These are phyloP conservation scores for Pyrenochaeta sp. DNA, from an alignment of 2,329 filamentous ascomycete genomes.

Conservation along the genomic window DNA sequence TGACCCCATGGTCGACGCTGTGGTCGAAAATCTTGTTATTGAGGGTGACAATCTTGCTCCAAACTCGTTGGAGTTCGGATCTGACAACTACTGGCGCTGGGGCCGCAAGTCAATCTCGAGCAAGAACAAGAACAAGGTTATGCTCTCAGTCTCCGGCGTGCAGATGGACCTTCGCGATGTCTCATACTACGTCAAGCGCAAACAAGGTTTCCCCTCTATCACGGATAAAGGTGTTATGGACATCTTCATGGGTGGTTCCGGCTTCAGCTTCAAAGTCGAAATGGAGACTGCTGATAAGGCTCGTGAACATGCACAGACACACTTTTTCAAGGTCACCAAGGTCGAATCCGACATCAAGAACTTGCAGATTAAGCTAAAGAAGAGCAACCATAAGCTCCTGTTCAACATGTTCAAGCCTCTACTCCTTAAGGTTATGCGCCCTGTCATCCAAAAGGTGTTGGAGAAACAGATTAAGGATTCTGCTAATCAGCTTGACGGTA, in stretches of 20 bases:
- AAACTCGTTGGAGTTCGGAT: conserved; percentile 86
- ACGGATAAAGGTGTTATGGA: conserved; percentile 90
- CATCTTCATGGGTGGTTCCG: conserved; percentile 84
- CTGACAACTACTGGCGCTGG: conserved; percentile 94
- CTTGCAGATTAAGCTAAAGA: conserved; percentile 87
- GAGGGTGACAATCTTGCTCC: conserved; percentile 98
- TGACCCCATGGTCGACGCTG: conserved; percentile 82
- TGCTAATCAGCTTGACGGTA: conserved; percentile 76
- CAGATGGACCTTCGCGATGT: conserved; percentile 85
- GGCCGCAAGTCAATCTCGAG: conserved; percentile 86
- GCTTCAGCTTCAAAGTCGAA: conserved; percentile 91
- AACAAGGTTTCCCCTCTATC: conserved; percentile 89
- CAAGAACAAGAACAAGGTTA: conserved; percentile 83
- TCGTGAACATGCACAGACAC: conserved; percentile 68
- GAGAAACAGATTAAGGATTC: conserved; percentile 90
- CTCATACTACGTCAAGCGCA: conserved; percentile 93
- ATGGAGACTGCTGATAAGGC: conserved; percentile 78
- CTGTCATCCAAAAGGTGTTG: conserved; percentile 83
- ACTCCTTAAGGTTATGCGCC: conserved; percentile 82
- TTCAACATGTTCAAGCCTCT: conserved; percentile 89
- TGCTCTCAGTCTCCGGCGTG: conserved; percentile 85
- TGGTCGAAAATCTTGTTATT: conserved; percentile 93
- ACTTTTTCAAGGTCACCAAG: conserved; percentile 95
- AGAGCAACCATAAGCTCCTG: conserved; percentile 93
- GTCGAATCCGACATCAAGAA: conserved; percentile 83